phyloP scores from a whole-genome alignment of 441 rosid genomes.

The Erodium chrysanthum region DNA sequence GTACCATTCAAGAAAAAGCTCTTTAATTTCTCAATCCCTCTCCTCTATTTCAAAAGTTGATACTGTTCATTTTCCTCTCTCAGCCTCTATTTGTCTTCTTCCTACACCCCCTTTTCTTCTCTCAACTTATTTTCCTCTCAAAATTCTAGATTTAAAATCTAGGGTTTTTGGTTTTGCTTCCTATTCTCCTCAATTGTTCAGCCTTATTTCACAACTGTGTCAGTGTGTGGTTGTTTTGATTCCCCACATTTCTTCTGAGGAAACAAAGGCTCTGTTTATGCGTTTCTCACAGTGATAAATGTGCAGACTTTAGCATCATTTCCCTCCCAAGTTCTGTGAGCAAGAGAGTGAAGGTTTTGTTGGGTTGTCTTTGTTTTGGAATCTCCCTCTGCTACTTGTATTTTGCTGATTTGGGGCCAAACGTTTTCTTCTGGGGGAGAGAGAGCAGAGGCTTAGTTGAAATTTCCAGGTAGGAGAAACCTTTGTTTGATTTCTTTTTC shows the following conservation, averaged over 20 bases:
- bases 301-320: conserved; percentile 17
- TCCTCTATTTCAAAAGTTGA: conserved; percentile 30
- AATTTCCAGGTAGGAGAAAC: too few relatives aligned
- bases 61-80: conserved; percentile 14
- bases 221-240: background rate
- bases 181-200: background rate
- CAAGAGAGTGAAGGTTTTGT: conserved; percentile 14
- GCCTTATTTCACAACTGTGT: background rate
- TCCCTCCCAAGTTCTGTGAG: conserved; percentile 16
- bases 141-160: conserved; percentile 54
- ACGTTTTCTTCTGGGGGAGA: background rate
- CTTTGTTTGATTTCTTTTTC: too few relatives aligned
- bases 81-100: conserved; percentile 23
- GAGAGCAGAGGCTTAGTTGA: too few relatives aligned
- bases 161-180: conserved; percentile 29
- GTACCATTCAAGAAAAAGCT: conserved; percentile 16
- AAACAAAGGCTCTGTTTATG: background rate
- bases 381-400: conserved; percentile 21
- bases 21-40: conserved; percentile 23
- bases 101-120: conserved; percentile 22
- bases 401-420: conserved; percentile 19
- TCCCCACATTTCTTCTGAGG: conserved; percentile 6
- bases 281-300: conserved; percentile 20
- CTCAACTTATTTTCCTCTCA: conserved; percentile 32
- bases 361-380: conserved; percentile 12